Conservation (phyloP, 352 stramenopile genomes). For the Ophiocytium majus region DNA sequence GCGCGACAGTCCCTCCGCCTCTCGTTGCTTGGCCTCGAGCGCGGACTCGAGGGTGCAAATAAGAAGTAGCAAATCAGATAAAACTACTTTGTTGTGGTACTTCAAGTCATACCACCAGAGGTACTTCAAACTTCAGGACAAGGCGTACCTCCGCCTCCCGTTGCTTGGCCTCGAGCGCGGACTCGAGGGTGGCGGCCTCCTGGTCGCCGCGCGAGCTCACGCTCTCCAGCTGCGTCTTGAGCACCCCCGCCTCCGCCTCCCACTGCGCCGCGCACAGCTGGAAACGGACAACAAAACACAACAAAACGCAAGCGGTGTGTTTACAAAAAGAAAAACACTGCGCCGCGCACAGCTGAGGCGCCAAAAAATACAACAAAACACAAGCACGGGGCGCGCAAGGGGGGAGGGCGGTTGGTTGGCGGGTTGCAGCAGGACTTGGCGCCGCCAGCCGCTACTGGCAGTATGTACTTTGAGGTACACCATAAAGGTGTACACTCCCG, state of each 20-base stretch:
- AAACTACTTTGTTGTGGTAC: no score
- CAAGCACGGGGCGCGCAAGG: no score
- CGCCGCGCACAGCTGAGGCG: neutral
- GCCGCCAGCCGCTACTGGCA: no score
- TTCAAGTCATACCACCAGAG: no score
- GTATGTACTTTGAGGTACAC: no score
- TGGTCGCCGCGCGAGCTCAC: neutral
- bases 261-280: constrained; percentile 13
- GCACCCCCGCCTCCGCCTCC: constrained; percentile 8
- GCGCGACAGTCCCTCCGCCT: no score
- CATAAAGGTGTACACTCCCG: no score
- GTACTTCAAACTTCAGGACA: neutral
- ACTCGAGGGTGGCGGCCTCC: neutral
- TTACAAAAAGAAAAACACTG: neutral
- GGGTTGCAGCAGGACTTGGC: no score
- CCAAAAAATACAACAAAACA: no score
- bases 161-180: constrained; percentile 10
- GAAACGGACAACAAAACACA: neutral
- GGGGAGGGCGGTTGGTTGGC: no score
- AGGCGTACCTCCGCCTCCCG: neutral
- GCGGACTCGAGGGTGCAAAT: neutral
- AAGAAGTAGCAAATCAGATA: no score
- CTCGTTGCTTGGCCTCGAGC: neutral
- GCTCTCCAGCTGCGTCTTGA: neutral
- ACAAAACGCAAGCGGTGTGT: neutral